These are phyloP conservation scores for Elsinoe australis DNA, from an alignment of 2,329 filamentous ascomycete species.

Conservation along the genomic window DNA sequence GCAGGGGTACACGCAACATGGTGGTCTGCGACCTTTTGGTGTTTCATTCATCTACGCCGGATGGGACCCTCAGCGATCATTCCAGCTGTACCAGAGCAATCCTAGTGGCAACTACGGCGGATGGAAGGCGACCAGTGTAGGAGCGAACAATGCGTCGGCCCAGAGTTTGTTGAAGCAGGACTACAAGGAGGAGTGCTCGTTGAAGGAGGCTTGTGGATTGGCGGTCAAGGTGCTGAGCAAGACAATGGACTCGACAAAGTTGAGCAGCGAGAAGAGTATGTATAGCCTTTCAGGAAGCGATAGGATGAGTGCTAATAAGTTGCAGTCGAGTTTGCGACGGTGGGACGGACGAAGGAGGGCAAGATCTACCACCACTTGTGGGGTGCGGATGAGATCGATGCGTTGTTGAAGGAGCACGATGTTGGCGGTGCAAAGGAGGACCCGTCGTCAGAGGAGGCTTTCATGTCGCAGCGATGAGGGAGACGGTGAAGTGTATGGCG, in stretches of 20 bases:
- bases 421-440: constrained; percentile 68
- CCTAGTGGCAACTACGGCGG: constrained; percentile 97
- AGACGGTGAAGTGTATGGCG: too few species aligned
- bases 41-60: constrained; percentile 99
- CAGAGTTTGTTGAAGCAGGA: constrained; percentile 97
- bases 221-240: constrained; percentile 99
- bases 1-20: constrained; percentile 98
- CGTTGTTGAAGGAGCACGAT: constrained; percentile 88
- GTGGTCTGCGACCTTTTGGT: constrained; percentile 94
- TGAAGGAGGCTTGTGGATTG: constrained; percentile 94
- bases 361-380: constrained; percentile 98
- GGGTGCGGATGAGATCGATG: constrained; percentile 93
- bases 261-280: constrained; percentile 98
- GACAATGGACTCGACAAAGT: constrained; percentile 98
- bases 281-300: constrained; percentile 25
- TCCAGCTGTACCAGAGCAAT: constrained; percentile 99
- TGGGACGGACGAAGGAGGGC: constrained; percentile 88
- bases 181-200: constrained; percentile 95
- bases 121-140: constrained; percentile 97
- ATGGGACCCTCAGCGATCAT: constrained; percentile 90
- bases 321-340: constrained; percentile 92
- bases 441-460: constrained; percentile 17
- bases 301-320: constrained; percentile 2
- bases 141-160: constrained; percentile 95
- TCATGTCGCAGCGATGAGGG: constrained; percentile 5